Evolutionary conservation across 2,329 filamentous ascomycete genomes (phyloP), one percentile per base, ranked within the genome.

Genomic region (Botryosphaeria agaves): DNA sequence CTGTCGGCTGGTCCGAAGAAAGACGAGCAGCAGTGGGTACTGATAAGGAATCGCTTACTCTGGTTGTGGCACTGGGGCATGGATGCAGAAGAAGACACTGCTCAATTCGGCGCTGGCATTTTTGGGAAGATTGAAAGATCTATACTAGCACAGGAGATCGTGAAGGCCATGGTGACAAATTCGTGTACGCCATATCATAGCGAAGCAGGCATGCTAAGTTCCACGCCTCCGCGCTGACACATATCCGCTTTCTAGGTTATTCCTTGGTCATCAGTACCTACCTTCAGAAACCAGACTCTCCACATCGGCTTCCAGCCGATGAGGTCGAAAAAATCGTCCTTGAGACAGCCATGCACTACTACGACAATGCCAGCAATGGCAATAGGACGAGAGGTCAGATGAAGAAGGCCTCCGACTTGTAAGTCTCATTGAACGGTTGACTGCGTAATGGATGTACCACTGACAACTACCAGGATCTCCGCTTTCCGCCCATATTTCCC

Each of bases 321-420:
- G 48, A 62, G 5, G 52, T 82, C 2, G 67, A 72, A 43, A 62
- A 70, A 4, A 69, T 71, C 1, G 58, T 83, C 6, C 56, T 79
- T 25, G 60, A 61, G 1, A 62, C 72, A 28, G 75, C 76, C 1
- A 66, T 84, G 56, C 62, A 68, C 32, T 68, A 76, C 3, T 89
- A 84, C 45, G 81, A 89, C 44, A 81, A 81, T 45, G 80, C 81
- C 3, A 80, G 76, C 14, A 89, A 89, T 43, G 77, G 78, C 1
- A 84, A 87, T 41, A 70, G 71, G 32, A 79, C 69, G 2, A 65
- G 80, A 39, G 81, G 81, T 11, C 76, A 76, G 0, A 63, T 89
- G 43, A 82, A 81, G 52, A 81, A 73, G 49, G 82, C 78, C 27
- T 66, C 76, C 39, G 76, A 83, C 29, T 77, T 81, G 76, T 78